Evolutionary conservation across 2,329 filamentous ascomycete genomes (phyloP), one percentile per base, ranked within the genome.

Genomic region (Epichloe sp.): DNA sequence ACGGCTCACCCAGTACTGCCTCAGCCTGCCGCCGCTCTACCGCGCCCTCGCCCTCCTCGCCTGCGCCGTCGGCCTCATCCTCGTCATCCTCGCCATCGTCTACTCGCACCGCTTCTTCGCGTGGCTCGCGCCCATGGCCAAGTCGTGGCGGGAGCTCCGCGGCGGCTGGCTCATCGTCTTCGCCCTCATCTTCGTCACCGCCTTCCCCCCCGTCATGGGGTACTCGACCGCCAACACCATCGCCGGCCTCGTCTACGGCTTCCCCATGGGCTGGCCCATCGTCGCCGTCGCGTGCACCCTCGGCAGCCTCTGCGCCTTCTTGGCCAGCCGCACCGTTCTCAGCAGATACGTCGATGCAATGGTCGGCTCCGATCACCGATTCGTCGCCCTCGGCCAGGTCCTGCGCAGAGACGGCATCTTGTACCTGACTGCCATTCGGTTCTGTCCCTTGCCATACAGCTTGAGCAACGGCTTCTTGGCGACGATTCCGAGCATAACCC

Each of bases 391-490:
- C 26, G 80, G 86, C 21, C 78, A 96, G 60, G 93, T 93, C 7
- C 74, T 98, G 55, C 88, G 95, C 57, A 83, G 87, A 62, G 93
- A 98, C 62, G 93, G 93, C 1, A 68, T 98, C 48, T 86, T 88
- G 60, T 82, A 97, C 50, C 76, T 98, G 44, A 83, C 88, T 55
- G 94, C 93, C 78, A 93, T 98, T 59, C 80, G 93, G 34, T 78
- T 97, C 56, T 97, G 91, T 62, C 93, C 93, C 2, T 66, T 98
- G 54, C 93, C 93, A 14, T 98, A 95, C 66, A 93, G 86, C 49
- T 73, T 97, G 58, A 90, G 86, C 63, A 98, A 98, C 64, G 93
- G 89, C 48, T 95, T 95, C 54, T 80, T 98, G 51, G 88, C 88
- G 34, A 97, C 93, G 1, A 90, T 98, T 55, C 90, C 90, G 3